Percentiles rank a stretch among this genome's conserved stretches.
These are phyloP conservation scores for Pascua sp. DNA, from an alignment of 1,284 basidiomycete genomes.

Conservation along the genomic window DNA sequence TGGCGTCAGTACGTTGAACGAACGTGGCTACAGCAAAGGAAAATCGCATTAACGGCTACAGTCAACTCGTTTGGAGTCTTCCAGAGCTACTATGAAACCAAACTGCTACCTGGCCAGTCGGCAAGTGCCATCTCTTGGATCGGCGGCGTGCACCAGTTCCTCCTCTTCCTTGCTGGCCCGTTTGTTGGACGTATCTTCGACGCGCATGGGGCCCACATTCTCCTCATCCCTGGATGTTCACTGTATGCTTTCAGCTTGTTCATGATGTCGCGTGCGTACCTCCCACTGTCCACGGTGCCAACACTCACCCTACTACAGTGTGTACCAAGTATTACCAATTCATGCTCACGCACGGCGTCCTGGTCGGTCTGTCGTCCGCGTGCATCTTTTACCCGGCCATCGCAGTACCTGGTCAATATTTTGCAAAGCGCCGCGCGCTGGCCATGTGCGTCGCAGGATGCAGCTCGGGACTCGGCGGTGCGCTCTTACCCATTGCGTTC, in stretches of 20 bases:
- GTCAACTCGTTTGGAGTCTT: slow-evolving; percentile 28
- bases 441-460: slow-evolving; percentile 32
- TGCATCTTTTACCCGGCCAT: slow-evolving; percentile 55
- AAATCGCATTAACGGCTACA: too few species aligned
- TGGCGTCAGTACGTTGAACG: neutral
- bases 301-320: slow-evolving; percentile 47
- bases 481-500: slow-evolving; percentile 34
- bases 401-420: slow-evolving; percentile 57
- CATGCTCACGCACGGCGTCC: slow-evolving; percentile 26
- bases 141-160: slow-evolving; percentile 4
- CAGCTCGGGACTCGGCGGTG: slow-evolving; percentile 43
- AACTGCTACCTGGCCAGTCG: slow-evolving; percentile 3
- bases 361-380: slow-evolving; percentile 36
- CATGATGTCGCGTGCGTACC: neutral
- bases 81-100: slow-evolving; percentile 27
- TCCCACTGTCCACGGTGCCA: too few species aligned
- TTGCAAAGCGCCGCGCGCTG: slow-evolving; percentile 23
- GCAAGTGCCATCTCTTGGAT: slow-evolving; percentile 1
- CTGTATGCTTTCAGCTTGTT: slow-evolving; percentile 50
- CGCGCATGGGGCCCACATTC: slow-evolving; percentile 38
- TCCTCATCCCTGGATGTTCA: slow-evolving; percentile 51
- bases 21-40: too few species aligned
- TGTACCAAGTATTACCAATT: slow-evolving; percentile 61
- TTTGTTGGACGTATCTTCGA: slow-evolving; percentile 20
- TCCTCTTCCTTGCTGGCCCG: slow-evolving; percentile 2